phyloP scores from a whole-genome alignment of 768 basidiomycete genomes.

The Albatrellus ellisii region DNA sequence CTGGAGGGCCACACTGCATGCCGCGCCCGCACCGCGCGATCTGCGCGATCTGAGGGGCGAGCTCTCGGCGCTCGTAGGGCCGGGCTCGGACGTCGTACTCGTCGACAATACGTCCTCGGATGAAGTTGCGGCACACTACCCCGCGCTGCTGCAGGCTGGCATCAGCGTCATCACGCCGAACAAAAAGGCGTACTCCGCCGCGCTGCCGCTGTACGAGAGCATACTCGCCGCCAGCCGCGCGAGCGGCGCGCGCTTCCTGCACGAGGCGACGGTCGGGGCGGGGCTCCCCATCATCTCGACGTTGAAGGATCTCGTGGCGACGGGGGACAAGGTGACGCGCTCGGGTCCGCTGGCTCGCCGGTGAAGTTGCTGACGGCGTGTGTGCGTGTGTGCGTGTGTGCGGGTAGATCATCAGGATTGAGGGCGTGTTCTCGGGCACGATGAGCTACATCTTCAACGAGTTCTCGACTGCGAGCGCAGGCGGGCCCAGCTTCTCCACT shows the following conservation, averaged over 20 bases:
- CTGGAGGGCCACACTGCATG: slow-evolving; percentile 37
- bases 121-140: slow-evolving; percentile 69
- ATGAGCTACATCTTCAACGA: slow-evolving; percentile 99
- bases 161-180: slow-evolving; percentile 91
- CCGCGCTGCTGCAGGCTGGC: slow-evolving; percentile 62
- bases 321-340: slow-evolving; percentile 85
- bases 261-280: slow-evolving; percentile 92
- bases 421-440: slow-evolving; percentile 96
- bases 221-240: slow-evolving; percentile 49
- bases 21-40: slow-evolving; percentile 31
- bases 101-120: slow-evolving; percentile 93
- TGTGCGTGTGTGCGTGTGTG: background rate
- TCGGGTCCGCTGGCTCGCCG: no score
- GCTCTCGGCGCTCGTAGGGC: slow-evolving; percentile 30
- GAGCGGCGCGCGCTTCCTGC: slow-evolving; percentile 55
- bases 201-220: slow-evolving; percentile 47
- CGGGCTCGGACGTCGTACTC: slow-evolving; percentile 44
- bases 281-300: slow-evolving; percentile 89
- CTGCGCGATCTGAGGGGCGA: slow-evolving; percentile 27
- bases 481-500: slow-evolving; percentile 72
- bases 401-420: slow-evolving; percentile 72
- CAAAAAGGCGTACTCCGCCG: slow-evolving; percentile 89
- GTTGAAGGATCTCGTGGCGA: slow-evolving; percentile 81
- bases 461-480: slow-evolving; percentile 59
- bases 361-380: background rate